Base-by-base conservation (phyloP, 257 asterid species). In the Apocynum venetum region DNA sequence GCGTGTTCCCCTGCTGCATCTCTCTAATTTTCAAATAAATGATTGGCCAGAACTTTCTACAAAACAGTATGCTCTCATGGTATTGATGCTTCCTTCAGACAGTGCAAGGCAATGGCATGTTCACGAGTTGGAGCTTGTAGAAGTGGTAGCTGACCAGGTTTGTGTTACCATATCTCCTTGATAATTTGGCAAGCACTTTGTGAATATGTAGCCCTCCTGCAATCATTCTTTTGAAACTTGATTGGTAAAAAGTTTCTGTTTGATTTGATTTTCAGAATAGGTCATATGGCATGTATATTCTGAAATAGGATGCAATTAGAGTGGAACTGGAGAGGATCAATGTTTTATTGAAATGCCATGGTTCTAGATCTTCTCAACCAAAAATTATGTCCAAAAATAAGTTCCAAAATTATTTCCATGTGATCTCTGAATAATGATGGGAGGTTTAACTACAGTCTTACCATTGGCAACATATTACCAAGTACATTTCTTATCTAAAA, bases 71-170 rank as follows among this genome's bases (percentile, higher is more conserved):
- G 99, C 99, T 57, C 88, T 96, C 85, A 91, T 96, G 99, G 99
- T 96, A 79, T 80, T 96, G 87, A 91, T 93, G 94, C 97, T 96
- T 64, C 99, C 99, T 72, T 91, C 97, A 0, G 93, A 90, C 74
- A 93, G 98, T 85, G 99, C 97, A 55, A 88, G 99, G 84, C 94
- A 93, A 78, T 96, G 99, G 99, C 99, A 92, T 76, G 88, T 84
- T 72, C 98, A 96, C 71, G 98, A 96, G 85, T 64, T 96, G 88
- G 99, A 96, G 88, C 99, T 96, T 83, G 99, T 96, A 55, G 96
- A 96, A 87, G 99, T 93, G 51, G 99, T 96, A 75, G 99, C 99
- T 0, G 99, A 96, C 76, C 99, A 95, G 99, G 99, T 93, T 81
- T 31, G 86, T 72, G 4, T 74, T 71, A 71, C 55, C 7, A 13